Evolutionary conservation across 1,284 basidiomycete genomes (phyloP).

Genomic region (Ganoderma lucidum): DNA sequence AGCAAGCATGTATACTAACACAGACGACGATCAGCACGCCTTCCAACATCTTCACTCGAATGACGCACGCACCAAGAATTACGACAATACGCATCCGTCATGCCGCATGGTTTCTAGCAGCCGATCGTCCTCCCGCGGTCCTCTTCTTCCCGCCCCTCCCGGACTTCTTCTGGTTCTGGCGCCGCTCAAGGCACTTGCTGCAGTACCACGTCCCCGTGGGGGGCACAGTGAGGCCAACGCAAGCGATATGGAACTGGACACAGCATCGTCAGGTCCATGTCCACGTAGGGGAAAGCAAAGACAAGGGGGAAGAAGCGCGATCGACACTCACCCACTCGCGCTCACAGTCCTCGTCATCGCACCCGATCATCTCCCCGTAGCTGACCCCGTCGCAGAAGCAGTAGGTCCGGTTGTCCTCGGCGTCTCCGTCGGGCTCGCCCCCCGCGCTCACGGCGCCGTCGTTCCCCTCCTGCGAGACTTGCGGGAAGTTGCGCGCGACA

Average conservation of each 20-base stretch:
- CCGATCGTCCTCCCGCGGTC: constrained; percentile 23
- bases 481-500: constrained; percentile 51
- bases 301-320: constrained; percentile 3
- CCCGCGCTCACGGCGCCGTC: constrained; percentile 38
- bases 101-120: constrained; percentile 22
- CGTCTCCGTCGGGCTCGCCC: constrained; percentile 59
- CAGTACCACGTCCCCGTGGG: constrained; percentile 89
- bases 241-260: constrained; percentile 85
- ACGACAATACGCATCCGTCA: constrained; percentile 4
- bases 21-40: not conserved
- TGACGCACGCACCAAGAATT: constrained; percentile 17
- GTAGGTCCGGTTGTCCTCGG: constrained; percentile 81
- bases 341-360: constrained; percentile 90
- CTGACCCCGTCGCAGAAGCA: constrained; percentile 90
- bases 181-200: constrained; percentile 66
- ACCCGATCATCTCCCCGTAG: constrained; percentile 98
- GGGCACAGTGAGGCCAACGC: constrained; percentile 75
- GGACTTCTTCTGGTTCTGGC: constrained; percentile 48
- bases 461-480: constrained; percentile 32
- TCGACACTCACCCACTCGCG: constrained; percentile 88
- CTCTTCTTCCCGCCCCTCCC: constrained; percentile 60
- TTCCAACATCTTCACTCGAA: not conserved
- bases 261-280: constrained; percentile 16
- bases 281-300: not conserved
- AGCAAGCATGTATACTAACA: constrained; percentile 12